Base-by-base conservation (phyloP, 441 rosid species). In the Euphorbia schlechtendalii region DNA sequence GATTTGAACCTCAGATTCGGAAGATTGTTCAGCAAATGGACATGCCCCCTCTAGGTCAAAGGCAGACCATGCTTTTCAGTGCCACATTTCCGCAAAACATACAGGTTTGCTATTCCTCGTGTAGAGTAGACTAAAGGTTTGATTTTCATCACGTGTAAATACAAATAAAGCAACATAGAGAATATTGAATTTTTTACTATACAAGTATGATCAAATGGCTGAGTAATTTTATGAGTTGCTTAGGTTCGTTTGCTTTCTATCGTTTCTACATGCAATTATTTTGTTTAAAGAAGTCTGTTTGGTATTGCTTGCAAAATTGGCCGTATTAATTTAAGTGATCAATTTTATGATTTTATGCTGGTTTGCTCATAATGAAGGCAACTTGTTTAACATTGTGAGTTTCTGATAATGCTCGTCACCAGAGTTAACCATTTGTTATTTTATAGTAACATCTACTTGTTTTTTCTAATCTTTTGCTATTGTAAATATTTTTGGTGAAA, bases 1-100 rank as follows among this genome's bases (percentile, higher is more conserved):
- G 97, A 56, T 91, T 91, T 82, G 97, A 88, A 73, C 97, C 97
- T 20, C 97, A 88, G 70, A 91, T 91, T 58, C 76, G 97, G 71
- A 91, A 89, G 73, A 88, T 91, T 74, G 96, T 91, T 0, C 86
- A 88, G 71, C 89, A 91, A 75, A 91, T 83, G 90, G 97, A 84
- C 74, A 88, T 91, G 96, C 97, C 96, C 25, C 84, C 84, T 3
- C 79, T 83, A 4, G 94, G 90, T 57, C 77, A 70, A 55, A 79
- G 97, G 68, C 97, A 91, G 74, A 91, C 97, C 15, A 78, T 91
- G 86, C 80, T 88, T 68, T 91, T 91, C 71, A 91, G 97, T 80
- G 97, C 97, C 66, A 88, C 97, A 32, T 91, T 91, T 77, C 96
- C 97, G 0, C 79, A 76, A 63, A 92, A 91, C 74, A 91, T 91